Percentiles rank a stretch among this genome's conserved stretches.
These are phyloP conservation scores for Gossypium rotundifolium DNA, from an alignment of 345 rosid species.

Conservation along the genomic window DNA sequence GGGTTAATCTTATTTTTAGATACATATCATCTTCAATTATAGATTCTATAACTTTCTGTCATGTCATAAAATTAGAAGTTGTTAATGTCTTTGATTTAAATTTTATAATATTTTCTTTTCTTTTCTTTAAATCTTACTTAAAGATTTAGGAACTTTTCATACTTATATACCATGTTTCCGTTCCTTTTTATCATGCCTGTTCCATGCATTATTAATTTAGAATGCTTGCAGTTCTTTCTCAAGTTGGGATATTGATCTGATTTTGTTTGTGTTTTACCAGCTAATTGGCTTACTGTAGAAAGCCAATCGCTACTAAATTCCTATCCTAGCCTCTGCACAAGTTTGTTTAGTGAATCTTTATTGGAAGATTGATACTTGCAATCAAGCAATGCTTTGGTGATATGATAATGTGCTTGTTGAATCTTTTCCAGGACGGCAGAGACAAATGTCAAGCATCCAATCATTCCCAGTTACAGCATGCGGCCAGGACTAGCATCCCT, in stretches of 20 bases:
- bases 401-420: slow-evolving; percentile 8
- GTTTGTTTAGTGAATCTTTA: neutral
- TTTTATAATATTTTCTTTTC: neutral
- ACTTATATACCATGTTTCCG: neutral
- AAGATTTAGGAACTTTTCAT: neutral
- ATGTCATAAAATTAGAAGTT: neutral
- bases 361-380: neutral
- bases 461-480: slow-evolving; percentile 27
- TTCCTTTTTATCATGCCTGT: neutral
- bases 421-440: slow-evolving; percentile 38
- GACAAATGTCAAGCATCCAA: slow-evolving; percentile 29
- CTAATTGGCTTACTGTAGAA: no score
- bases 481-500: slow-evolving; percentile 46
- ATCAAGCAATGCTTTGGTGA: neutral
- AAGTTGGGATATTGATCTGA: neutral
- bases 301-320: neutral
- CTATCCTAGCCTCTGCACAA: neutral
- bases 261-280: neutral
- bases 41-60: neutral
- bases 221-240: neutral
- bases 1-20: neutral
- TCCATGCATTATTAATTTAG: neutral
- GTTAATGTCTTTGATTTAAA: neutral
- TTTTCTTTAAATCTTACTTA: neutral
- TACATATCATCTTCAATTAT: neutral